These are phyloP conservation scores for Coccomyxa subellipsoidea DNA, from an alignment of 163 green algal species.

Conservation along the genomic window DNA sequence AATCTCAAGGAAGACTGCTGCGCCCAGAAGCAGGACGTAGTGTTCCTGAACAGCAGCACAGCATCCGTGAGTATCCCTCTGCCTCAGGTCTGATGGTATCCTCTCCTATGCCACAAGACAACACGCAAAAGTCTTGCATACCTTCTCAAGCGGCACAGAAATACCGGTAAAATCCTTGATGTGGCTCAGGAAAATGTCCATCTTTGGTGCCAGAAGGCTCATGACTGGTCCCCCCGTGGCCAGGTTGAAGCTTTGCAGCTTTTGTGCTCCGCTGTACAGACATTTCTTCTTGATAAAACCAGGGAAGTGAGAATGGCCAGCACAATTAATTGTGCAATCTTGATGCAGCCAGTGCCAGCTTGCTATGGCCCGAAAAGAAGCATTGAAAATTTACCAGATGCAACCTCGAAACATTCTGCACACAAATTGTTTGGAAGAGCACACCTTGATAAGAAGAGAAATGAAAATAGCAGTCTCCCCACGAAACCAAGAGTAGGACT, in stretches of 20 bases:
- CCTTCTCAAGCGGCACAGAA: not conserved
- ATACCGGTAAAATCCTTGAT: not conserved
- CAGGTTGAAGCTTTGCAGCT: conserved; percentile 6
- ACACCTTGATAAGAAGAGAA: not conserved
- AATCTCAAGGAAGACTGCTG: not conserved
- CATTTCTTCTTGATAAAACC: not conserved
- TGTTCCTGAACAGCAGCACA: not conserved
- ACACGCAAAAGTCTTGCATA: not conserved
- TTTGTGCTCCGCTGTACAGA: not conserved
- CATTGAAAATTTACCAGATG: too few species aligned
- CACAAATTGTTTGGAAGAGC: not conserved
- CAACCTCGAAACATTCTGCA: not conserved
- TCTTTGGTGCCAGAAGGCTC: not conserved
- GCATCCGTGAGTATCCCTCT: not conserved
- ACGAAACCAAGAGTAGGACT: not conserved
- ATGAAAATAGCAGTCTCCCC: not conserved
- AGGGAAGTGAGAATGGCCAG: not conserved
- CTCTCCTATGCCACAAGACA: too few species aligned
- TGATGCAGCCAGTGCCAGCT: too few species aligned
- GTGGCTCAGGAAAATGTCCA: conserved; percentile 1
- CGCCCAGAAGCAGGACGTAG: not conserved
- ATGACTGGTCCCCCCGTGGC: not conserved
- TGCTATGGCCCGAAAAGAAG: too few species aligned
- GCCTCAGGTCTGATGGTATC: not conserved
- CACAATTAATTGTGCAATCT: too few species aligned